Conservation (phyloP, 2,329 filamentous ascomycete genomes). For the Phyllosticta paracitricarpa region DNA sequence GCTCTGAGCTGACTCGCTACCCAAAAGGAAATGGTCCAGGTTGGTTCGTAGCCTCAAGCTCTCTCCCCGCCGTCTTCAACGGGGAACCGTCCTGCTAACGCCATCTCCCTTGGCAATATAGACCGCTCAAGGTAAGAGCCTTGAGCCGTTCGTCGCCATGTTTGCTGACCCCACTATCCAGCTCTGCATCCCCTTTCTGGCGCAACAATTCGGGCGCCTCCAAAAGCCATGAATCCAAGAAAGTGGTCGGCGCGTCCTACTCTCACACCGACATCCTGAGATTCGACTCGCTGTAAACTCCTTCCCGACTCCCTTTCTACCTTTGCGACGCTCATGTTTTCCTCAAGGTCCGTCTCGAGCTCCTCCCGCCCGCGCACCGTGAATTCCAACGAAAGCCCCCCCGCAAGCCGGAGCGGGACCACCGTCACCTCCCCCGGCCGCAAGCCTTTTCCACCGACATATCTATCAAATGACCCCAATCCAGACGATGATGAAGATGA, state of each 20-base stretch:
- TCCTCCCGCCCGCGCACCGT: conserved; percentile 65
- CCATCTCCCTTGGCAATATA: conserved; percentile 9
- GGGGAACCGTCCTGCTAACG: conserved; percentile 30
- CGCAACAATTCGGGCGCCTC: conserved; percentile 41
- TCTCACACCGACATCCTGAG: conserved; percentile 94
- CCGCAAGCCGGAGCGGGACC: conserved; percentile 39
- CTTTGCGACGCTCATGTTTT: conserved; percentile 2
- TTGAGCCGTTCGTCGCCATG: background rate
- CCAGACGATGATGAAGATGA: conserved; percentile 57
- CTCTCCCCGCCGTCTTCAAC: conserved; percentile 14
- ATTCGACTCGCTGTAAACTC: conserved; percentile 63
- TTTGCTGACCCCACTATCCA: conserved; percentile 27
- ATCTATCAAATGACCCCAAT: conserved; percentile 69
- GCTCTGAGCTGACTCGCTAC: conserved; percentile 1
- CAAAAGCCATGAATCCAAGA: conserved; percentile 43
- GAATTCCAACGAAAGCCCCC: conserved; percentile 46
- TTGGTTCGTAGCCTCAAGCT: conserved; percentile 60
- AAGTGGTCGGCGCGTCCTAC: conserved; percentile 89
- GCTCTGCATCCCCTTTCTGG: conserved; percentile 87
- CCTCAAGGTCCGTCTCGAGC: conserved; percentile 4
- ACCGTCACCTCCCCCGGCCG: conserved; percentile 44
- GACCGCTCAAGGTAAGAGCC: conserved; percentile 17
- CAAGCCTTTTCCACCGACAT: conserved; percentile 57
- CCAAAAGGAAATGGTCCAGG: conserved; percentile 93
- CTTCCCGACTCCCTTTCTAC: background rate